Percentiles rank a stretch among this genome's conserved stretches.
phyloP scores from a whole-genome alignment of 805 yeast species.

The Candida sphagnicola region DNA sequence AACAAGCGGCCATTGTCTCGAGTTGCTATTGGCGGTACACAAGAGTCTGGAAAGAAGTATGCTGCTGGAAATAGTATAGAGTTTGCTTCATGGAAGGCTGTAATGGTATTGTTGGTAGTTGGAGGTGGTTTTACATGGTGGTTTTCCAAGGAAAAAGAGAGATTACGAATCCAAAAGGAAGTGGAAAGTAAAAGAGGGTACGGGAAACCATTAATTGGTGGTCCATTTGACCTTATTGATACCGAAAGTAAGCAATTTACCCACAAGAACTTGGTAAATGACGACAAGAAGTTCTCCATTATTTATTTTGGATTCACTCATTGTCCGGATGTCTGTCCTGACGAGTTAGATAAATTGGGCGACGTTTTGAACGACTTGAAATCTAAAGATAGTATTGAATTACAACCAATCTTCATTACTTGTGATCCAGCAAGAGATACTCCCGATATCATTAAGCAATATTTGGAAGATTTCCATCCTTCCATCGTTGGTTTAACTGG shows the following conservation, averaged over 20 bases:
- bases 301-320: conserved; percentile 96
- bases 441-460: conserved; percentile 79
- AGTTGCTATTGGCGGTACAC: conserved; percentile 68
- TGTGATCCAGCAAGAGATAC: conserved; percentile 96
- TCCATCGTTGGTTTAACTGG: conserved; percentile 91
- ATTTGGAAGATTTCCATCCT: conserved; percentile 86
- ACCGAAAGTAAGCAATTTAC: conserved; percentile 71
- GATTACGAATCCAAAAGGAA: conserved; percentile 67
- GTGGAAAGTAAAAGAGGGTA: conserved; percentile 83
- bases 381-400: conserved; percentile 45
- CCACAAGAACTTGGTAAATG: conserved; percentile 66
- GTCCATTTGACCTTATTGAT: conserved; percentile 75
- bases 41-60: conserved; percentile 28
- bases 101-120: conserved; percentile 56
- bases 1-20: conserved; percentile 67
- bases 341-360: conserved; percentile 90
- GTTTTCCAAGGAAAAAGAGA: conserved; percentile 73
- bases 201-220: conserved; percentile 93
- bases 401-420: conserved; percentile 89
- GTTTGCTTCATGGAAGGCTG: conserved; percentile 83
- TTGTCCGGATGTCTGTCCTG: conserved; percentile 99
- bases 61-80: conserved; percentile 50
- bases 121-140: conserved; percentile 72
- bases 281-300: conserved; percentile 60
- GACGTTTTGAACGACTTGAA: conserved; percentile 62